Conservation (phyloP, 768 basidiomycete species). For the Rhizopogon vesiculosus region DNA sequence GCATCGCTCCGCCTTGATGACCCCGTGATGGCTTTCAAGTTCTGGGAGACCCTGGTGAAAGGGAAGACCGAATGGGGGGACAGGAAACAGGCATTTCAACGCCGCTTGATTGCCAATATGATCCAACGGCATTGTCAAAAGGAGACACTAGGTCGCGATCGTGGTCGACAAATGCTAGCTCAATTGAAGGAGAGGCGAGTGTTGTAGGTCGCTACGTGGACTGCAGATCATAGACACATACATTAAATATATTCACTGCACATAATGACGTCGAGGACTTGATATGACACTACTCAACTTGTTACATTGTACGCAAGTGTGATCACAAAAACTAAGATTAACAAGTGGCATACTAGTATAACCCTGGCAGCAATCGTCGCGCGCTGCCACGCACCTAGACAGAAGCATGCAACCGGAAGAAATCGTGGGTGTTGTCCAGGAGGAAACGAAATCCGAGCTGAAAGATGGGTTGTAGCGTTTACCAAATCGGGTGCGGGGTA, state of each 20-base stretch:
- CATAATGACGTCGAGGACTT: not conserved
- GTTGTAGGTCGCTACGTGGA: slow-evolving; percentile 7
- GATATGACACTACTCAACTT: not conserved
- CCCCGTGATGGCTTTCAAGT: slow-evolving; percentile 50
- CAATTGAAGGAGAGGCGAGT: slow-evolving; percentile 11
- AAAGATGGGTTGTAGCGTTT: not conserved
- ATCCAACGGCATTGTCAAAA: slow-evolving; percentile 25
- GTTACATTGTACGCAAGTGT: not conserved
- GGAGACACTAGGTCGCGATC: slow-evolving; percentile 20
- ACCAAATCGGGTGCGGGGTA: slow-evolving; percentile 1
- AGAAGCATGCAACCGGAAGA: no score
- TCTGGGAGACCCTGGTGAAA: slow-evolving; percentile 51
- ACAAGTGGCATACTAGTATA: no score
- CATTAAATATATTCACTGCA: not conserved
- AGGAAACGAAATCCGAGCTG: not conserved
- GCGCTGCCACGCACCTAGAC: not conserved
- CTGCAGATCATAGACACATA: slow-evolving; percentile 8
- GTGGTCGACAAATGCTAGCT: slow-evolving; percentile 15
- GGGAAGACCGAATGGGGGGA: slow-evolving; percentile 45
- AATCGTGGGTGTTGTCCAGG: not conserved
- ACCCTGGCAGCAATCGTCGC: no score
- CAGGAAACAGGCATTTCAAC: slow-evolving; percentile 36
- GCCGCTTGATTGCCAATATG: slow-evolving; percentile 34
- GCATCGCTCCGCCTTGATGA: slow-evolving; percentile 46
- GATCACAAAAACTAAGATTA: not conserved